Percentiles rank a stretch among this genome's conserved stretches.
These are phyloP conservation scores for Eremochloa ophiuroides DNA, from an alignment of 176 grass and related monocot genomes.

Conservation along the genomic window DNA sequence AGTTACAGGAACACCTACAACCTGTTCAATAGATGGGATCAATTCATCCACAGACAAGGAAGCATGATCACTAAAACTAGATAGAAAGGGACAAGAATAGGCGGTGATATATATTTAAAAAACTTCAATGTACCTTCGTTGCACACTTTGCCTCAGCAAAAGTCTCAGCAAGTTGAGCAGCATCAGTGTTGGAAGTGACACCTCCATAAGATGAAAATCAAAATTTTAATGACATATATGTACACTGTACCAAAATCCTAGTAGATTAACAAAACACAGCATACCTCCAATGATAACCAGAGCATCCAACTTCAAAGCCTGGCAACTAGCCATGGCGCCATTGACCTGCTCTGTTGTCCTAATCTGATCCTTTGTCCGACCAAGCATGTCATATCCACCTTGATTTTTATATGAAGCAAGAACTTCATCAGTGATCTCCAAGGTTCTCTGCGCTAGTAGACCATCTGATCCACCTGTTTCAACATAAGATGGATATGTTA, in stretches of 20 bases:
- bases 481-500: background rate
- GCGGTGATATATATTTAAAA: background rate
- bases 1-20: constrained; percentile 97
- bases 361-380: constrained; percentile 96
- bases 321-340: constrained; percentile 75
- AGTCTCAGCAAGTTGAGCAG: constrained; percentile 92
- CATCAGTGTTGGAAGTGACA: constrained; percentile 98
- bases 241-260: constrained; percentile 3
- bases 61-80: background rate
- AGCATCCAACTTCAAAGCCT: constrained; percentile 82
- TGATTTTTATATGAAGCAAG: constrained; percentile 97
- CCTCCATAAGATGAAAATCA: constrained; percentile 44
- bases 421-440: constrained; percentile 91
- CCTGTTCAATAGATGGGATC: constrained; percentile 39
- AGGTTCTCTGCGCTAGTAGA: constrained; percentile 85
- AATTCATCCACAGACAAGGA: background rate
- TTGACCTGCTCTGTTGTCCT: constrained; percentile 97
- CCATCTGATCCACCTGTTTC: constrained; percentile 87
- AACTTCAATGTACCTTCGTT: constrained; percentile 61
- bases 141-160: constrained; percentile 90
- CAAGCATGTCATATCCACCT: constrained; percentile 99
- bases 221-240: background rate
- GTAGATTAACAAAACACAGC: background rate
- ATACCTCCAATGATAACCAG: constrained; percentile 97
- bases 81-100: constrained; percentile 4